Conservation (phyloP, 305 asterid species). For the Fraxinus ornus region DNA sequence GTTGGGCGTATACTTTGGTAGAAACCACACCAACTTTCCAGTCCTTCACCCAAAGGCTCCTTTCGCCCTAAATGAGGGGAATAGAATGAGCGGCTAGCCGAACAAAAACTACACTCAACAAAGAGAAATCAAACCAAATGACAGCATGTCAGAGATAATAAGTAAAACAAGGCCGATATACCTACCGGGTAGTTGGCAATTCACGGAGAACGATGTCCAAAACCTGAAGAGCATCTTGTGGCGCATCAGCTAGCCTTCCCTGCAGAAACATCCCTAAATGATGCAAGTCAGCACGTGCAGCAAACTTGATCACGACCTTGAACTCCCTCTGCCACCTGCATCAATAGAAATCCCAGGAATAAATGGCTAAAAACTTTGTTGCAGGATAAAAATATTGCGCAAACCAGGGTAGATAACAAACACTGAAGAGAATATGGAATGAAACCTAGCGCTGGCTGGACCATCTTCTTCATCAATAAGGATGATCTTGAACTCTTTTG, state of each 20-base stretch:
- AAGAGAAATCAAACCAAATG: slow-evolving; percentile 8
- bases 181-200: slow-evolving; percentile 73
- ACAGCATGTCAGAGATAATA: background rate
- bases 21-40: slow-evolving; percentile 98
- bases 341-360: slow-evolving; percentile 11
- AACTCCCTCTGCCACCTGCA: slow-evolving; percentile 84
- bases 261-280: slow-evolving; percentile 85
- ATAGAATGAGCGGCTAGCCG: slow-evolving; percentile 87
- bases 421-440: background rate
- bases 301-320: slow-evolving; percentile 81
- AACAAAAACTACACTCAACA: slow-evolving; percentile 51
- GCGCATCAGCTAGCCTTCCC: slow-evolving; percentile 95
- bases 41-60: slow-evolving; percentile 93
- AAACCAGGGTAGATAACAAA: background rate
- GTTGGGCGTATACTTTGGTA: slow-evolving; percentile 99
- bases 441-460: slow-evolving; percentile 58
- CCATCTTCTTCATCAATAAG: slow-evolving; percentile 81
- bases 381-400: background rate
- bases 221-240: slow-evolving; percentile 96
- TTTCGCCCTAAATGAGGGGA: slow-evolving; percentile 73
- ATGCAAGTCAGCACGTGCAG: slow-evolving; percentile 94
- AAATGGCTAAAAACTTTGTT: slow-evolving; percentile 1
- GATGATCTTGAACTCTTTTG: slow-evolving; percentile 65
- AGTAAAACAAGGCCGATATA: background rate
- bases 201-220: slow-evolving; percentile 93